Base-by-base conservation (phyloP, 352 stramenopile genomes). In the Globisporangium nodosum region DNA sequence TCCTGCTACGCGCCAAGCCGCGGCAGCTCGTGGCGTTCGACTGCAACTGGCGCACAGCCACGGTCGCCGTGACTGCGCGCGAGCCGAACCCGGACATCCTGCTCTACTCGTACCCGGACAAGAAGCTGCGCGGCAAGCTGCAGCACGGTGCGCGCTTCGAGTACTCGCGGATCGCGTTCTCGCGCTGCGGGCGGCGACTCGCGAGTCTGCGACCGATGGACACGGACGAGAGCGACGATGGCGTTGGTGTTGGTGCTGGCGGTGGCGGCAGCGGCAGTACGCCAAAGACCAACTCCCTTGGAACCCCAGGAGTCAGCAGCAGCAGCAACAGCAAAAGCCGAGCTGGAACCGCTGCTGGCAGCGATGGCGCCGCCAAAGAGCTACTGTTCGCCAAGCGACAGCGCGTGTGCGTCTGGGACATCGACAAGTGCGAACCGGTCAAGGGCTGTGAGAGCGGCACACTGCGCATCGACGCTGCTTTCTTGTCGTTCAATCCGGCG, bases 91-190 rank as follows among this genome's bases (percentile, higher is more conserved):
- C 76, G 0, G 65, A 74, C 40, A 85, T 93, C 37, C 64, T 70
- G 15, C 61, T 93, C 33, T 89, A 87, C 53, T 85, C 82, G 68
- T 81, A 87, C 31, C 80, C 80, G 1, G 81, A 93, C 68, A 90
- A 90, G 68, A 91, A 89, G 65, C 65, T 73, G 21, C 79, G 78
- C 11, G 70, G 73, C 1, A 81, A 85, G 52, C 64, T 91, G 9
- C 60, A 73, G 46, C 21, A 58, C 37, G 56, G 61, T 13, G 66
- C 69, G 1, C 46, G 68, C 6, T 81, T 86, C 30, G 84, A 91
- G 68, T 89, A 90, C 66, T 75, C 73, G 12, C 62, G 73, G 20
- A 21, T 91, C 64, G 73, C 74, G 53, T 93, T 90, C 66, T 90
- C 79, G 12, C 71, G 78, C 40, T 93, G 84, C 53, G 81, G 84